Evolutionary conservation across 2,329 filamentous ascomycete species (phyloP).

Genomic region (Aspergillus amoenus): DNA sequence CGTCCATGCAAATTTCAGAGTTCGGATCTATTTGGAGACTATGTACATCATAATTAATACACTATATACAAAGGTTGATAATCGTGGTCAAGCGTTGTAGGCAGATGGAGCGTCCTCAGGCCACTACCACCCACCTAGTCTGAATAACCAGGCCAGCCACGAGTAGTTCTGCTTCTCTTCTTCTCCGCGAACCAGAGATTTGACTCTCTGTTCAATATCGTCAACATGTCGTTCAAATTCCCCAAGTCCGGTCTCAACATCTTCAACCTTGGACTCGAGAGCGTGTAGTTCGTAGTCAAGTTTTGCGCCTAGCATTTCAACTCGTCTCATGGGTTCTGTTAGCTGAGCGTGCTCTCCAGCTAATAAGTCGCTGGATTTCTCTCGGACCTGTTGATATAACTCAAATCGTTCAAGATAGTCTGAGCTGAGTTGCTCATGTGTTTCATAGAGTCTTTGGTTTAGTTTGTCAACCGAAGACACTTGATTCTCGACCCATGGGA

Average conservation of each 20-base stretch:
- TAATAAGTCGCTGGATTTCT: constrained; percentile 67
- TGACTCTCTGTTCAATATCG: constrained; percentile 65
- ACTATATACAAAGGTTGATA: constrained; percentile 12
- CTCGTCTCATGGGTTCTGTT: constrained; percentile 70
- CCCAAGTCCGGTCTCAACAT: constrained; percentile 78
- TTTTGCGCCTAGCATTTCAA: constrained; percentile 78
- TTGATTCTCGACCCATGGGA: constrained; percentile 45
- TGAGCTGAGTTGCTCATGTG: constrained; percentile 64
- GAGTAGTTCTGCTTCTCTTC: constrained; percentile 61
- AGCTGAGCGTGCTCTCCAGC: constrained; percentile 67
- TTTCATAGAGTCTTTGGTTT: constrained; percentile 61
- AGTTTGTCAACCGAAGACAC: constrained; percentile 55
- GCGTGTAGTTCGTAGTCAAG: constrained; percentile 88
- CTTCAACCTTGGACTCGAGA: constrained; percentile 75
- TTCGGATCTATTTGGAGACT: constrained; percentile 13
- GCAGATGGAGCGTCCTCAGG: background rate
- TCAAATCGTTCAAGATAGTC: constrained; percentile 71
- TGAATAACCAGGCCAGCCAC: constrained; percentile 60
- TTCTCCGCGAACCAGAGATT: constrained; percentile 62
- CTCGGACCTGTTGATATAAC: constrained; percentile 66
- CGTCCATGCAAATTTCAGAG: background rate
- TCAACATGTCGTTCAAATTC: constrained; percentile 78
- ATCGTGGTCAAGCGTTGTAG: background rate
- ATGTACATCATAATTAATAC: constrained; percentile 25
- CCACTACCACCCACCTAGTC: constrained; percentile 25